Evolutionary conservation across 1,284 basidiomycete genomes (phyloP), one percentile per base, ranked within the genome.

Genomic region (Moniliophthora roreri): DNA sequence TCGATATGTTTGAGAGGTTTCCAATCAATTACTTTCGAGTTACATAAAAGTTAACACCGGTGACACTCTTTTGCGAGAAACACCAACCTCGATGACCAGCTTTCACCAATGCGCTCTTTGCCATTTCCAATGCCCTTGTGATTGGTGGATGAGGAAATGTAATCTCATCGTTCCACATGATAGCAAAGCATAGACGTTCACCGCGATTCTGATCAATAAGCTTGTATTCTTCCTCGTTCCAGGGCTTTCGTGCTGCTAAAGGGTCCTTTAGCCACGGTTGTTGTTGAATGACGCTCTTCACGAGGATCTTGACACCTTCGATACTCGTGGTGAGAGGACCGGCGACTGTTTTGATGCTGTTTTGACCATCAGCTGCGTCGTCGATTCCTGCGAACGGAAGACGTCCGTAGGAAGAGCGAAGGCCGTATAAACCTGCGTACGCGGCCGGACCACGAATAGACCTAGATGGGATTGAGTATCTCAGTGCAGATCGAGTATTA

Each of bases 211-310:
- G 78, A 57, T 84, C 79, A 32, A 64, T 61, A 3, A 83, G 72
- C 23, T 65, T 61, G 53, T 83, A 78, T 23, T 66, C 69, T 0
- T 74, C 68, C 54, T 80, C 72, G 38, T 74, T 66, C 84, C 83
- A 88, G 2, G 75, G 72, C 59, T 84, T 80, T 23, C 74, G 72
- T 4, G 78, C 57, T 9, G 75, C 73, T 24, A 78, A 67, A 0
- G 85, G 84, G 59, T 88, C 85, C 52, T 66, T 69, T 9, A 73
- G 61, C 86, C 86, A 87, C 0, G 82, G 83, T 58, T 79, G 68
- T 13, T 66, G 60, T 38, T 69, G 68, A 18, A 79, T 61, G 6
- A 84, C 72, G 1, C 74, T 72, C 60, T 81, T 75, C 59, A 77
- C 75, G 68, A 85, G 86, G 6, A 73, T 60, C 60, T 79, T 78